A percentile compares a stretch with the other conserved stretches of the same genome.
These are phyloP conservation scores for Rhizopus delemar DNA, from an alignment of 371 early-diverging fungal species.

Conservation along the genomic window DNA sequence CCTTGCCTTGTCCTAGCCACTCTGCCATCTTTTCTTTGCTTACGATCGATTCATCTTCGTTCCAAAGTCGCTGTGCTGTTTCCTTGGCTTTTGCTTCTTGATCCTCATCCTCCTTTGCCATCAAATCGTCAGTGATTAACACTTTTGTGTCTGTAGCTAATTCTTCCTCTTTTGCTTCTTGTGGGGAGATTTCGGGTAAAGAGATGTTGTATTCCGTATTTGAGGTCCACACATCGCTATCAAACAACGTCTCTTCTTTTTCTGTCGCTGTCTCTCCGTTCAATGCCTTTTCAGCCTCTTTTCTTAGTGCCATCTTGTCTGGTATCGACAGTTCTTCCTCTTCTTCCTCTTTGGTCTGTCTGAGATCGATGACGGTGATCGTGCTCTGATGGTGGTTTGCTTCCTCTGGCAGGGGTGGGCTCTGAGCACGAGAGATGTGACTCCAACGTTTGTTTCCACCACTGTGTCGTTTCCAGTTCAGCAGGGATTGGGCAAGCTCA, in stretches of 20 bases:
- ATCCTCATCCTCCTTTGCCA: background rate
- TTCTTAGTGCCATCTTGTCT: slow-evolving; percentile 18
- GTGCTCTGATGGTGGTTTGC: no score
- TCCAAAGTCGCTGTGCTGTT: slow-evolving; percentile 29
- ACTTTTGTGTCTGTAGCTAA: no score
- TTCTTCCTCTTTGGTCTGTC: no score
- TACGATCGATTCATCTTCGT: slow-evolving; percentile 28
- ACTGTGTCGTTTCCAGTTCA: slow-evolving; percentile 48
- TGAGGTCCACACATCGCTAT: slow-evolving; percentile 24
- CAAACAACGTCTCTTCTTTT: background rate
- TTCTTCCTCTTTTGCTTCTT: slow-evolving; percentile 4
- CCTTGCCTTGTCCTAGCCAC: slow-evolving; percentile 38
- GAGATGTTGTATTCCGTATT: slow-evolving; percentile 5
- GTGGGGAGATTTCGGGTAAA: slow-evolving; percentile 6
- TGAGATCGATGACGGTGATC: no score
- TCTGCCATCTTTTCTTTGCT: slow-evolving; percentile 32
- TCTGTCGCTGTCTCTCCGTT: background rate
- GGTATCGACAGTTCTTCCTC: no score
- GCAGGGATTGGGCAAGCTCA: slow-evolving; percentile 32
- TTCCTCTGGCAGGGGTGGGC: background rate
- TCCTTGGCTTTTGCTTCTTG: slow-evolving; percentile 14
- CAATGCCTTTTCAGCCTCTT: slow-evolving; percentile 17
- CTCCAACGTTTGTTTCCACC: slow-evolving; percentile 17
- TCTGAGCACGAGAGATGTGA: background rate
- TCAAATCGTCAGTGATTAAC: no score